Conservation (phyloP, 208 protist species). For the Polymyxa betae region DNA sequence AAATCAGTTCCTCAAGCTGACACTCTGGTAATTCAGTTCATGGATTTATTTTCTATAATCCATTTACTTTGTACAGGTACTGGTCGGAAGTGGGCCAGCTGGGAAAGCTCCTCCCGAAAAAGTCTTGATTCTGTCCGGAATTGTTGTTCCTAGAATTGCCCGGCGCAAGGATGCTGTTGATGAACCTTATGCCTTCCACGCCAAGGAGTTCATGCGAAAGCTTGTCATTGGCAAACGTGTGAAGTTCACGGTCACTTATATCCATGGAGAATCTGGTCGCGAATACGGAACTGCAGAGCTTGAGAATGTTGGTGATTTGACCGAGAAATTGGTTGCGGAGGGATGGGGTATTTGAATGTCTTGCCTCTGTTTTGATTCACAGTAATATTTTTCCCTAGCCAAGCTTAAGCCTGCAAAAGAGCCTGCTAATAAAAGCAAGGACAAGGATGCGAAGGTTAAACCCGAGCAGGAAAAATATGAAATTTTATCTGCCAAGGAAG, state of each 20-base stretch:
- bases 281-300: conserved; percentile 21
- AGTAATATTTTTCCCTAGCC: not conserved
- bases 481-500: not conserved
- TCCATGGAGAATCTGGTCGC: not conserved
- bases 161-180: not conserved
- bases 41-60: not conserved
- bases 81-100: not conserved
- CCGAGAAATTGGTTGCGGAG: not conserved
- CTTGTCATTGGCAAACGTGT: conserved; percentile 51
- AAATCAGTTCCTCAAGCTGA: conserved; percentile 20
- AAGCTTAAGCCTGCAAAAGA: not conserved
- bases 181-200: not conserved
- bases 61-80: conserved; percentile 7
- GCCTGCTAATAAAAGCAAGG: not conserved
- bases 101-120: not conserved
- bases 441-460: not conserved
- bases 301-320: conserved; percentile 26
- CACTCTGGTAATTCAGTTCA: not conserved
- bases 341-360: conserved; percentile 35
- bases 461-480: not conserved
- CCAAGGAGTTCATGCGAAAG: conserved; percentile 11
- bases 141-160: not conserved
- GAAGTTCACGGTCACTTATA: conserved; percentile 21
- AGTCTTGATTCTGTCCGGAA: conserved; percentile 26
- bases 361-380: not conserved